Conservation (phyloP, 768 basidiomycete genomes). For the Pisolithus orientalis region DNA sequence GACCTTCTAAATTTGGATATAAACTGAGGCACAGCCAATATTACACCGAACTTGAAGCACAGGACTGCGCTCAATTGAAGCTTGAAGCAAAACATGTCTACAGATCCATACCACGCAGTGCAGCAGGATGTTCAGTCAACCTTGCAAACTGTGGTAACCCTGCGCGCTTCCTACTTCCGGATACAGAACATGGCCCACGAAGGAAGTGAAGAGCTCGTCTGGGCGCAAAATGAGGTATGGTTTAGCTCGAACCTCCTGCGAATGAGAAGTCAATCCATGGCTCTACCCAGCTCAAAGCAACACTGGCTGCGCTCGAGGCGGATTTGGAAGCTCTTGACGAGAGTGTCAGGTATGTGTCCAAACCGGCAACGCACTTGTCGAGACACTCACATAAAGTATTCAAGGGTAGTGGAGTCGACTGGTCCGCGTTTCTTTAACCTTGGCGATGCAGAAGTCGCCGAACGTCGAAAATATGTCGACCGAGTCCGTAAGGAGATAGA, state of each 20-base stretch:
- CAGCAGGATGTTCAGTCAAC: slow-evolving; percentile 77
- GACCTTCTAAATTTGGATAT: too few species aligned
- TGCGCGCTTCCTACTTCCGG: slow-evolving; percentile 70
- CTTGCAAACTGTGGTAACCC: slow-evolving; percentile 61
- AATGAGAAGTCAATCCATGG: not conserved
- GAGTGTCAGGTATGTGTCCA: slow-evolving; percentile 66
- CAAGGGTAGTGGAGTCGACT: slow-evolving; percentile 79
- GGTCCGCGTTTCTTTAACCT: slow-evolving; percentile 84
- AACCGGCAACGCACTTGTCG: not conserved
- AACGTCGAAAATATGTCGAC: slow-evolving; percentile 70
- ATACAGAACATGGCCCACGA: slow-evolving; percentile 69
- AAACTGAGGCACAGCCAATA: too few species aligned
- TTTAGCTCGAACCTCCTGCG: not conserved
- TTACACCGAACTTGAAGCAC: too few species aligned
- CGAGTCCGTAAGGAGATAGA: slow-evolving; percentile 71
- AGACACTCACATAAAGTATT: slow-evolving; percentile 4
- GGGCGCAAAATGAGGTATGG: slow-evolving; percentile 71
- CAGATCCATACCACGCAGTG: slow-evolving; percentile 85
- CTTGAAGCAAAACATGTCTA: slow-evolving; percentile 40
- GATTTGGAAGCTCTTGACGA: slow-evolving; percentile 93
- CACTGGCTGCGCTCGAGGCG: slow-evolving; percentile 71
- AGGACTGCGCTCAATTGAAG: too few species aligned
- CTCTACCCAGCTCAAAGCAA: slow-evolving; percentile 57
- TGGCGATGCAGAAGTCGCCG: slow-evolving; percentile 67
- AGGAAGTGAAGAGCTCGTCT: slow-evolving; percentile 75